Base-by-base conservation (phyloP, 176 grass and related monocot species). In the Echinochloa phyllopogon region DNA sequence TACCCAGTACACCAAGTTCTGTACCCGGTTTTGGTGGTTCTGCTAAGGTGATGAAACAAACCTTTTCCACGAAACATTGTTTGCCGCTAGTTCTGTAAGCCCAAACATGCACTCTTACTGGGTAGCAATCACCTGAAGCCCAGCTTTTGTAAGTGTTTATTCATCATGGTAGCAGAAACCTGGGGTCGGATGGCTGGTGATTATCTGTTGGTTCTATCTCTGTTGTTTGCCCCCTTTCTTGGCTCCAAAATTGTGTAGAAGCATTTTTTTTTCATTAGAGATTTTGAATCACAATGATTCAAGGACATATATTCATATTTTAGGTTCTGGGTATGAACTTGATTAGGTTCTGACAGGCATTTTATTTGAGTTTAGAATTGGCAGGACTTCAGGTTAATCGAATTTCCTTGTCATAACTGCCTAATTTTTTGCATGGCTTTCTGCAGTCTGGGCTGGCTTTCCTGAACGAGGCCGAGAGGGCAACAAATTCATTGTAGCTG, bases 371-470 rank as follows among this genome's bases (percentile, higher is more conserved):
- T 29, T 10, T 52, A 10, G 18, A 67, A 24, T 10, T 41, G 7
- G 15, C 12, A 17, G 0, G 27, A 80, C 25, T 20, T 67, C 1
- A 41, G 10, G 51, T 41, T 48, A 20, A 65, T 23, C 43, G 21
- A 47, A 5, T 51, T 64, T 65, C 9, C 15, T 29, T 70, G 8
- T 43, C 10, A 44, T 74, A 67, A 1, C 70, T 13, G 3, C 6
- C 61, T 88, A 27, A 82, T 42, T 40, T 55, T 68, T 78, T 81
- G 29, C 61, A 15, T 69, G 17, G 6, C 3, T 76, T 82, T 47
- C 42, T 87, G 40, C 78, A 96, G 94, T 91, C 71, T 96, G 94
- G 94, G 91, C 94, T 76, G 84, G 91, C 44, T 96, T 96, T 83
- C 77, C 85, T 72, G 91, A 96, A 87, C 85, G 86, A 87, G 74